Evolutionary conservation across 176 grass and related monocot species (phyloP).

Genomic region (Zea luxurians): DNA sequence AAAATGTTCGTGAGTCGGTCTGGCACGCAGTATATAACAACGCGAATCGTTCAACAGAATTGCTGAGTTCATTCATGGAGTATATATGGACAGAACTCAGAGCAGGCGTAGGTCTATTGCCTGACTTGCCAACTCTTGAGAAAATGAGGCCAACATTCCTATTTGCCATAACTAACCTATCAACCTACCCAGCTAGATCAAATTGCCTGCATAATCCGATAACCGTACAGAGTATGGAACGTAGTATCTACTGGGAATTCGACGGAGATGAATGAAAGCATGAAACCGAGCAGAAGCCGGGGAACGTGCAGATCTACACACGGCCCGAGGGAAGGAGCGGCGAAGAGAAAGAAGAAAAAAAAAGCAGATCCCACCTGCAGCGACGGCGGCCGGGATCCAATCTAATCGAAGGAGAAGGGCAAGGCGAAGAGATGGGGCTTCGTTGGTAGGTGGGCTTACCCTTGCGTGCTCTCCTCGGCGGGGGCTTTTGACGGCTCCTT

Average conservation of each 20-base stretch:
- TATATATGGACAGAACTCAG: background rate
- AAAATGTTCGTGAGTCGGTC: background rate
- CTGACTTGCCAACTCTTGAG: background rate
- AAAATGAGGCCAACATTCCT: background rate
- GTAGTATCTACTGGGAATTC: background rate
- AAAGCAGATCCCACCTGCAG: background rate
- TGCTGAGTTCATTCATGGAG: background rate
- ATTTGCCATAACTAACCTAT: background rate
- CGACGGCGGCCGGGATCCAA: background rate
- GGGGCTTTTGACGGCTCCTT: background rate
- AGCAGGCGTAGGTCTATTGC: background rate
- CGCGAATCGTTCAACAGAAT: background rate
- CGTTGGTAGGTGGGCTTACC: background rate
- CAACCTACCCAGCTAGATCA: background rate
- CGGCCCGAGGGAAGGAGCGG: background rate
- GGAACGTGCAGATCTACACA: background rate
- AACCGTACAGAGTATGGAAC: background rate
- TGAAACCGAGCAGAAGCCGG: background rate
- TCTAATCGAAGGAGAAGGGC: background rate
- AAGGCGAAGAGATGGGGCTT: background rate
- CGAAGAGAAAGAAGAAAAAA: no score
- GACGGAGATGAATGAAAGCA: background rate
- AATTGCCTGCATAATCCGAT: no score
- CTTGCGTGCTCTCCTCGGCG: background rate
- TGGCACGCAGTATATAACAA: background rate